Percentiles rank a stretch among this genome's conserved stretches.
Evolutionary conservation across 208 protist species (phyloP).

Genomic region (Acanthamoeba sp.): DNA sequence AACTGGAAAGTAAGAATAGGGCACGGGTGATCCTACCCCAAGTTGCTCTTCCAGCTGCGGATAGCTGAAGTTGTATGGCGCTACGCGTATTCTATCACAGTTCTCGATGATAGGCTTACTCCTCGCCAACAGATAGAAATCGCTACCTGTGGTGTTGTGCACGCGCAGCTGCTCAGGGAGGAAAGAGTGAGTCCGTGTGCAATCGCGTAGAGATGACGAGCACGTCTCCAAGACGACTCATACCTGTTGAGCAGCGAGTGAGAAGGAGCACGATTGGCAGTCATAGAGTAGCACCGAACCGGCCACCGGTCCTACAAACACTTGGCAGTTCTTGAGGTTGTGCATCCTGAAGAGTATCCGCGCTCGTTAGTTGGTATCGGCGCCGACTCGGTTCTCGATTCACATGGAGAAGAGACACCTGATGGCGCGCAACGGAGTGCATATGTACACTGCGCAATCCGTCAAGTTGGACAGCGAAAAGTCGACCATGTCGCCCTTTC

Average conservation of each 20-base stretch:
- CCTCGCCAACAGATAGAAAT: constrained; percentile 16
- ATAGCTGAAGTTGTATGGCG: constrained; percentile 36
- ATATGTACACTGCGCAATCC: background rate
- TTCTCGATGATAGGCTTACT: constrained; percentile 59
- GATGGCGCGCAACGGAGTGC: background rate
- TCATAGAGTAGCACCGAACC: background rate
- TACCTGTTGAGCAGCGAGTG: constrained; percentile 11
- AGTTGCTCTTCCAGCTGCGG: background rate
- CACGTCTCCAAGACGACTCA: background rate
- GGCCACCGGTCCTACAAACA: background rate
- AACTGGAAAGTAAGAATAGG: too few relatives aligned
- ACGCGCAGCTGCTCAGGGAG: background rate
- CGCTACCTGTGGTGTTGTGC: constrained; percentile 10
- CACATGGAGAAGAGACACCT: background rate
- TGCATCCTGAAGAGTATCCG: background rate
- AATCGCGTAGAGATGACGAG: background rate
- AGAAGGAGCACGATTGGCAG: background rate
- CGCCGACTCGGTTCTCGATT: background rate
- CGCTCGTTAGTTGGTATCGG: background rate
- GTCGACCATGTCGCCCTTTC: constrained; percentile 8
- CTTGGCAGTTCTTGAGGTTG: constrained; percentile 14
- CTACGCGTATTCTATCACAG: background rate
- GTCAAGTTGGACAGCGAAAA: background rate
- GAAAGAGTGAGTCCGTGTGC: background rate
- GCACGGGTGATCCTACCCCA: too few relatives aligned